Evolutionary conservation across 2,329 filamentous ascomycete species (phyloP), one percentile per base, ranked within the genome.

Genomic region (Rutstroemia sp.): DNA sequence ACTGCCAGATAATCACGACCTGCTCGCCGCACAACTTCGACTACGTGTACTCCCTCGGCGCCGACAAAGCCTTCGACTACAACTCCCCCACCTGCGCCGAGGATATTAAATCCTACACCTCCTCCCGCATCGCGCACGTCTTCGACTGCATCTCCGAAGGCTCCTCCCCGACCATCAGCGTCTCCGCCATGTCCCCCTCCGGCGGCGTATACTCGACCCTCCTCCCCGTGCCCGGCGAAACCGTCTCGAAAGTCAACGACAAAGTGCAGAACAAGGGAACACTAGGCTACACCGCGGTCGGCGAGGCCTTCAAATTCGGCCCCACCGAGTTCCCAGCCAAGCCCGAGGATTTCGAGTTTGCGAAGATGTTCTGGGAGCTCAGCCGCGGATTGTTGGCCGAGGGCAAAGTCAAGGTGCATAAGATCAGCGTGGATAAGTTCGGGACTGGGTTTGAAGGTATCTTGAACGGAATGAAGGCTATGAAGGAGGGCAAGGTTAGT

Each of bases 81-180:
- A 72, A 71, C 18, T 72, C 73, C 18, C 69, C 74, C 0, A 71
- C 72, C 19, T 72, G 71, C 34, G 71, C 72, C 1, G 67, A 70
- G 41, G 72, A 78, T 58, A 81, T 82, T 66, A 71, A 72, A 37
- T 67, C 71, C 44, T 70, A 70, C 52, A 77, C 76, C 9, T 68
- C 73, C 3, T 71, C 77, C 66, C 67, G 65, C 30, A 68, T 82
- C 3, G 65, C 66, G 14, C 66, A 75, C 25, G 77, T 69, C 4
- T 73, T 79, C 39, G 79, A 82, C 65, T 78, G 74, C 58, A 77
- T 81, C 54, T 67, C 72, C 34, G 72, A 75, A 60, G 67, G 67
- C 21, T 47, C 57, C 8, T 72, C 54, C 14, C 10, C 59, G n/a
- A n/a, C 0, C 18, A 73, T 76, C 58, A 73, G 71, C 64, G 71